Evolutionary conservation across 108 stramenopile genomes (phyloP), one percentile per base, ranked within the genome.

Genomic region (Bacterosira constricta): DNA sequence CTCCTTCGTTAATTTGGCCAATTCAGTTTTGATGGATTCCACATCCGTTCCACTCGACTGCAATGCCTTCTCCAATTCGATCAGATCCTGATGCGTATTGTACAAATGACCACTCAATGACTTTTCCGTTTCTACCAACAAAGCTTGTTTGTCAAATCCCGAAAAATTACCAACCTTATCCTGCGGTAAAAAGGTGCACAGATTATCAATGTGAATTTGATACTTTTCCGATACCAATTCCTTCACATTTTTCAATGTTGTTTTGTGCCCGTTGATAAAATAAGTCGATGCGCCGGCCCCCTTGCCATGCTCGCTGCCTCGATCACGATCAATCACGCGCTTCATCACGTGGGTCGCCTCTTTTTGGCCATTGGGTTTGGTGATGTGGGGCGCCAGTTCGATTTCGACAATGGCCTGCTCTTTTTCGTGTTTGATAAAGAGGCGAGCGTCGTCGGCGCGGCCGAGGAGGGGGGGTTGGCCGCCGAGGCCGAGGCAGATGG

Each of bases 151-250:
- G 46, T 86, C 64, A 65, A 95, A 85, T 18, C 88, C 92, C n/a
- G 87, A 86, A 69, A 99, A 99, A 42, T 71, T 84, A 7, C 95
- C 94, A 6, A 99, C 97, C 64, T 82, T 83, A 46, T 99, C 97
- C 77, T 99, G 98, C 7, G 98, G 98, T 15, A 99, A 68, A 60
- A 99, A 96, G 29, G 96, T 96, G 77, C 96, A 97, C 12, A 98
- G 82, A 71, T 99, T 99, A 63, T 96, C 90, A 63, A 99, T 84
- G 10, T 85, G 66, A 18, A 98, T 96, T 45, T 91, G 70, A 46
- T 91, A 94, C 17, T 66, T 59, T 42, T 73, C 67, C 10, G 61
- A 21, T 11, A 95, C 88, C 27, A 89, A 52, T 55, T 90, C 83
- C 27, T 73, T 73, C 25, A 97, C 85, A 7, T 80, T 46, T 46